Percentiles rank a stretch among this genome's conserved stretches.
Conservation (phyloP, 2,329 filamentous ascomycete genomes). For the Diaporthe vexans region DNA sequence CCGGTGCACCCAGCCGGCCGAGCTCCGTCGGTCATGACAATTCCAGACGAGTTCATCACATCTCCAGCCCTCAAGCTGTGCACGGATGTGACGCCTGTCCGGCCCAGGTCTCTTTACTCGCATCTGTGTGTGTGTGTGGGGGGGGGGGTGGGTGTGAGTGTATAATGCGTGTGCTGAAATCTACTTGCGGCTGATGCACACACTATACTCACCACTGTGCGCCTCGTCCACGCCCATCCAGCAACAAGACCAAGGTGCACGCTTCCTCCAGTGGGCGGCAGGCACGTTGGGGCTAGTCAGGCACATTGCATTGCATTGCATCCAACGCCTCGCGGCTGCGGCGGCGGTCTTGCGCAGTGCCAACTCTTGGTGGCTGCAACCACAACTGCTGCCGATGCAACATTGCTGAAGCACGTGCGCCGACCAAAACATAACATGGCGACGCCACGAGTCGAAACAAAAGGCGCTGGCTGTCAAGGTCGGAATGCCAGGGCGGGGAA, state of each 20-base stretch:
- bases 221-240: neutral
- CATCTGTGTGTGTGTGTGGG: neutral
- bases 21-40: neutral
- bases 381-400: conserved; percentile 24
- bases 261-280: conserved; percentile 6
- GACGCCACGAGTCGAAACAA: conserved; percentile 24
- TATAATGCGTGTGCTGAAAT: neutral
- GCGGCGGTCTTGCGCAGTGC: conserved; percentile 16
- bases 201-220: neutral
- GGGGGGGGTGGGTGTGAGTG: neutral
- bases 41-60: conserved; percentile 30
- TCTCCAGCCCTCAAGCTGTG: conserved; percentile 15
- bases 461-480: conserved; percentile 17
- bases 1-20: conserved; percentile 6
- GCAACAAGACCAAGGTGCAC: neutral
- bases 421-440: conserved; percentile 14
- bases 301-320: conserved; percentile 29
- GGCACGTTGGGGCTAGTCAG: conserved; percentile 25
- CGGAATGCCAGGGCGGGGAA: conserved; percentile 22
- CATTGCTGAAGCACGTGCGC: conserved; percentile 28
- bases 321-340: conserved; percentile 29
- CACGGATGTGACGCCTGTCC: conserved; percentile 13
- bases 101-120: neutral
- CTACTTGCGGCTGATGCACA: conserved; percentile 22
- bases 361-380: conserved; percentile 21